A percentile compares a stretch with the other conserved stretches of the same genome.
Evolutionary conservation across 371 early-diverging fungal species (phyloP).

Genomic region (Chytridium lagenaria): DNA sequence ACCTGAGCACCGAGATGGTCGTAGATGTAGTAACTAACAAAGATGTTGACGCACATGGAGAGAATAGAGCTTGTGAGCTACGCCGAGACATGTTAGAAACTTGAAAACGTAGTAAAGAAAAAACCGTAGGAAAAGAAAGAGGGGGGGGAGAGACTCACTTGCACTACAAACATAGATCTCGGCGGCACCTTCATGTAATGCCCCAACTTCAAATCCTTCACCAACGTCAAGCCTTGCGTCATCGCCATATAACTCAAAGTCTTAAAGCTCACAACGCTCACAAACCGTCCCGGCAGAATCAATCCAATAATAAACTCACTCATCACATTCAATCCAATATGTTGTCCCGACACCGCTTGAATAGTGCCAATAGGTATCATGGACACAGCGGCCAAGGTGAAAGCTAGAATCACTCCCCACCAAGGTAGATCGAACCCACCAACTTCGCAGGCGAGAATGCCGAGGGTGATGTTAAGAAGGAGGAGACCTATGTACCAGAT

Average conservation of each 20-base stretch:
- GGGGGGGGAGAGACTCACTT: too few species aligned
- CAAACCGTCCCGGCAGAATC: conserved; percentile 55
- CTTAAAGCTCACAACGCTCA: conserved; percentile 39
- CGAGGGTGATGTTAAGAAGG: conserved; percentile 29
- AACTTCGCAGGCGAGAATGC: conserved; percentile 31
- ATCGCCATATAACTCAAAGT: conserved; percentile 35
- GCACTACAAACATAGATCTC: conserved; percentile 46
- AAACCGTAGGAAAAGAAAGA: too few species aligned
- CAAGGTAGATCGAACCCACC: conserved; percentile 38
- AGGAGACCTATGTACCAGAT: conserved; percentile 38
- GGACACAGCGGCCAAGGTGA: conserved; percentile 27
- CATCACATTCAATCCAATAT: conserved; percentile 47
- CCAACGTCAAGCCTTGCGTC: conserved; percentile 40
- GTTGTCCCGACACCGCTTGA: conserved; percentile 36
- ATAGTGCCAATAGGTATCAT: conserved; percentile 45
- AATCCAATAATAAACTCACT: conserved; percentile 51
- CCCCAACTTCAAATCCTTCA: conserved; percentile 59
- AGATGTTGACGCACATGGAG: conserved; percentile 11
- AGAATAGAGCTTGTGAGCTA: conserved; percentile 24
- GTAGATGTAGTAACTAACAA: conserved; percentile 23
- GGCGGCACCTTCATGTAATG: conserved; percentile 65
- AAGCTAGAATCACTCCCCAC: conserved; percentile 39
- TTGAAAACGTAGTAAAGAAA: too few species aligned
- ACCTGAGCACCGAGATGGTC: conserved; percentile 12
- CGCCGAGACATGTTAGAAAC: too few species aligned